Base-by-base conservation (phyloP, 768 basidiomycete genomes). In the Rhodotorula kratochvilovae region DNA sequence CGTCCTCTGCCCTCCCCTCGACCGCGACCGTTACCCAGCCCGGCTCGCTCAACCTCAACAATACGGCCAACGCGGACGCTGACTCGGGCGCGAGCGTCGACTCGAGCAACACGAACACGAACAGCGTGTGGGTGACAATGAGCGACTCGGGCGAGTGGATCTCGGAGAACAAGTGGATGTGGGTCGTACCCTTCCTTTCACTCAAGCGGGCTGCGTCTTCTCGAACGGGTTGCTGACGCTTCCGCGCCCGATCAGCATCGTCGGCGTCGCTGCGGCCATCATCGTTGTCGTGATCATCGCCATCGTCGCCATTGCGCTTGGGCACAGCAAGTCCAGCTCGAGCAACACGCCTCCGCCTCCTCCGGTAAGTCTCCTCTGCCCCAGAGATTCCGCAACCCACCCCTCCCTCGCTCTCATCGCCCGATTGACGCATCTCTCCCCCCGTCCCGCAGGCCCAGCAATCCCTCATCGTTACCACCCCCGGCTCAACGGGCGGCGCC, bases 121-220 rank as follows among this genome's bases (percentile, higher is more conserved):
- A 71, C 48, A 45, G 35, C 33, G 61, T 66, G 7, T 57, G 65
- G 13, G 64, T 71, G 35, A 35, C 27, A 2, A 10, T 16, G 12
- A 8, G 10, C 6, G 63, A 70, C 17, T 1, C 63, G 10, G 39
- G 42, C n/a, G 42, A 17, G 48, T 71, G 70, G 70, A 11, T 60
- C 3, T 33, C 61, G 0, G 61, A 71, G 17, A 67, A 71, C 70
- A 66, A 62, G 43, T 66, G 59, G 64, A 61, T 61, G 69, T 66
- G 45, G 45, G 69, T 15, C 17, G 2, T 8, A 12, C 8, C n/a
- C n/a, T n/a, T 7, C 27, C 27, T n/a, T 21, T 10, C 36, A 33
- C 16, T 36, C 31, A 7, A 1, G 0, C 2, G 33, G 2, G 10
- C 13, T n/a, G 4, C n/a, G 13, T 43, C 45, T 2, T 42, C 53